Evolutionary conservation across 75 land plant species (phyloP).

Genomic region (Sequoia sempervirens): DNA sequence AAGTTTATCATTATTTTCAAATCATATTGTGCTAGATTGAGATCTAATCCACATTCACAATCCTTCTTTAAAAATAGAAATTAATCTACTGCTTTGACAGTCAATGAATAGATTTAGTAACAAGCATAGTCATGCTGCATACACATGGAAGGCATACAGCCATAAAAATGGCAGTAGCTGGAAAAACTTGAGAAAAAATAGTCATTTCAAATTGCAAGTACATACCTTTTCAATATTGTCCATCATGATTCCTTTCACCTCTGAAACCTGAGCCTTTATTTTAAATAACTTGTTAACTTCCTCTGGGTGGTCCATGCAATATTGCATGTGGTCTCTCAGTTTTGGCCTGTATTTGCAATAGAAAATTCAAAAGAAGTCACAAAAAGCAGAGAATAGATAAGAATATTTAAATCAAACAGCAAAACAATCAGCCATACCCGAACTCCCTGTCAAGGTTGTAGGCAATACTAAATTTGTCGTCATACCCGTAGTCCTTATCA

Average conservation of each 20-base stretch:
- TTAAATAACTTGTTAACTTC: conserved; percentile 75
- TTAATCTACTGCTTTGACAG: neutral
- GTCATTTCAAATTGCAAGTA: neutral
- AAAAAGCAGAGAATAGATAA: neutral
- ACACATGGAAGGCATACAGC: neutral
- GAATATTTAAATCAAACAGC: neutral
- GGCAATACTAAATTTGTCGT: conserved; percentile 76
- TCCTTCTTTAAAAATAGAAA: neutral
- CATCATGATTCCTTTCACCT: conserved; percentile 90
- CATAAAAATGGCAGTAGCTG: neutral
- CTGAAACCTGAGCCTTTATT: conserved; percentile 73
- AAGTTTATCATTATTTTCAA: neutral
- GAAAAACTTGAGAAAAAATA: neutral
- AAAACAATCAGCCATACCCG: conserved; percentile 46
- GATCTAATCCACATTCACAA: neutral
- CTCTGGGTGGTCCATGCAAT: conserved; percentile 76
- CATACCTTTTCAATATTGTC: conserved; percentile 87
- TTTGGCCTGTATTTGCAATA: conserved; percentile 41
- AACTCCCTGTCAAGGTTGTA: conserved; percentile 87
- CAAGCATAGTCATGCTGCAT: neutral
- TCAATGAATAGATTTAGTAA: neutral
- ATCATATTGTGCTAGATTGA: neutral
- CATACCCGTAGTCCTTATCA: conserved; percentile 79
- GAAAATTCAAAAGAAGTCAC: neutral
- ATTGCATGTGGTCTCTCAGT: conserved; percentile 85